Conservation (phyloP, 441 rosid species). For the Jatropha podagrica region DNA sequence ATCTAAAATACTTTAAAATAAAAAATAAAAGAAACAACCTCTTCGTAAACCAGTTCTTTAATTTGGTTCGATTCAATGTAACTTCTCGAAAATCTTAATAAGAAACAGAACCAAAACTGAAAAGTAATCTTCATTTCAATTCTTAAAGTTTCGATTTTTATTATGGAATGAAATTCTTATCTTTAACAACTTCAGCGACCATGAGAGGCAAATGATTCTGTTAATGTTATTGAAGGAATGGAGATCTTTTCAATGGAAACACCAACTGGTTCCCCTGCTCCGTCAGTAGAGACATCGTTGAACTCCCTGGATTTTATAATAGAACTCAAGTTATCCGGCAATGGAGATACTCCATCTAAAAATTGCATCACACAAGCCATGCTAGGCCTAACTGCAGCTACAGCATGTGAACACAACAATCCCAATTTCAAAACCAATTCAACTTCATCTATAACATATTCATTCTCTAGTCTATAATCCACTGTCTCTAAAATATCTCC, state of each 20-base stretch:
- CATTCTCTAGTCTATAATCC: slow-evolving; percentile 43
- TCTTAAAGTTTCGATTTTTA: no score
- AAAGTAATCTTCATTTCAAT: no score
- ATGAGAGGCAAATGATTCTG: neutral
- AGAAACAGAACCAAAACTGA: no score
- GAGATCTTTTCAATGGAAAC: neutral
- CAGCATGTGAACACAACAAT: slow-evolving; percentile 39
- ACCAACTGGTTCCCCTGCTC: neutral
- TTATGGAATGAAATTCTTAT: neutral
- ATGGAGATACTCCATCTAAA: slow-evolving; percentile 35
- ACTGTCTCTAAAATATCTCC: slow-evolving; percentile 37
- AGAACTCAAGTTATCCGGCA: slow-evolving; percentile 28
- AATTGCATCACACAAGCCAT: slow-evolving; percentile 41
- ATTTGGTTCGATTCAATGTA: no score
- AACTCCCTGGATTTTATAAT: neutral
- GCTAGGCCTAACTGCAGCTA: slow-evolving; percentile 43
- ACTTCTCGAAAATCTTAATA: no score
- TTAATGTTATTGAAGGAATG: neutral
- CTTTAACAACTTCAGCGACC: neutral
- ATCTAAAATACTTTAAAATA: no score
- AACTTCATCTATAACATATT: slow-evolving; percentile 40
- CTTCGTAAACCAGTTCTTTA: no score
- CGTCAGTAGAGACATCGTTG: neutral
- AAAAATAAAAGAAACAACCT: no score
- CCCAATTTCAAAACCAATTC: slow-evolving; percentile 55